phyloP scores from a whole-genome alignment of 805 yeast species.

The Monosporozyma solicola region DNA sequence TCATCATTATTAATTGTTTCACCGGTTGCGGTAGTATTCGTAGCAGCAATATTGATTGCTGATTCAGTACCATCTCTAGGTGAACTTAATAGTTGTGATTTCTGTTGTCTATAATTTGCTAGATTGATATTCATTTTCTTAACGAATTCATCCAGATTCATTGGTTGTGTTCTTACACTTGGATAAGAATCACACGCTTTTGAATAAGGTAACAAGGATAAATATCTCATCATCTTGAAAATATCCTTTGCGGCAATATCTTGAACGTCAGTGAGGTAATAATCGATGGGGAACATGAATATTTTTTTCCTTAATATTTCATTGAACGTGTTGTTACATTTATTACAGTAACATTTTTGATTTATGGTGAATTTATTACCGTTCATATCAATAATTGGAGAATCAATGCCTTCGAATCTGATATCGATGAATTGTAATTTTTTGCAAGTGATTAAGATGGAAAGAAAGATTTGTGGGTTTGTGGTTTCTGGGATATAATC shows the following conservation, averaged over 20 bases:
- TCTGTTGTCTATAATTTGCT: slow-evolving; percentile 17
- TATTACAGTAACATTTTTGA: slow-evolving; percentile 26
- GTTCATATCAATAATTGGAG: slow-evolving; percentile 23
- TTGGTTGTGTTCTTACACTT: slow-evolving; percentile 35
- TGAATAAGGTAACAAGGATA: slow-evolving; percentile 34
- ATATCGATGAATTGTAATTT: slow-evolving; percentile 34
- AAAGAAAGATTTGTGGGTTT: slow-evolving; percentile 27
- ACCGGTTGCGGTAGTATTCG: background rate
- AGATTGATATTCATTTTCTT: slow-evolving; percentile 20
- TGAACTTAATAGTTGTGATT: slow-evolving; percentile 14
- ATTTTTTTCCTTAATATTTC: slow-evolving; percentile 30
- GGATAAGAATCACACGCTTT: slow-evolving; percentile 38
- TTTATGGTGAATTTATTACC: slow-evolving; percentile 21
- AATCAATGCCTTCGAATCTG: slow-evolving; percentile 29
- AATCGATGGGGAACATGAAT: slow-evolving; percentile 26
- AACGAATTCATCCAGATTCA: slow-evolving; percentile 27
- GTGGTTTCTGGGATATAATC: slow-evolving; percentile 29
- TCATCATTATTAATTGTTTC: slow-evolving; percentile 4
- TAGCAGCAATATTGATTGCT: background rate
- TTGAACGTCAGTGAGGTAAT: slow-evolving; percentile 17
- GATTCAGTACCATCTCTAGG: background rate
- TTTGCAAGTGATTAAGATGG: slow-evolving; percentile 29
- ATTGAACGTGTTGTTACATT: slow-evolving; percentile 25
- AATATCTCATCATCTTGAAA: slow-evolving; percentile 29
- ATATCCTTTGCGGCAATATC: slow-evolving; percentile 30